phyloP scores from a whole-genome alignment of 441 rosid species.

The Corymbia citriodora region DNA sequence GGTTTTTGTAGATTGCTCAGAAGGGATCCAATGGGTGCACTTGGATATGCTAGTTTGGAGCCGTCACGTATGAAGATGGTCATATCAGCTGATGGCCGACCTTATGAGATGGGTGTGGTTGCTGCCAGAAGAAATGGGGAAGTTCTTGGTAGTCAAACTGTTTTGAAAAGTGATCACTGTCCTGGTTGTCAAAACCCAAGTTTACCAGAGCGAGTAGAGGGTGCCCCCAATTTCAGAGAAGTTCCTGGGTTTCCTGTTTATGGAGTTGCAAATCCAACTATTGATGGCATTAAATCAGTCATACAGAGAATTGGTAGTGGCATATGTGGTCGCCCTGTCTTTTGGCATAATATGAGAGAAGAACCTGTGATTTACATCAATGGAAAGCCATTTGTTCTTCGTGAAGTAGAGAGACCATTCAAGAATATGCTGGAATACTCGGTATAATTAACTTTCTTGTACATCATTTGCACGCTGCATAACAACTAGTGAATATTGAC shows the following conservation, averaged over 20 bases:
- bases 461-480: not conserved
- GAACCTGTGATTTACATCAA: slow-evolving; percentile 98
- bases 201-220: slow-evolving; percentile 95
- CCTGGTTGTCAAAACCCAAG: slow-evolving; percentile 86
- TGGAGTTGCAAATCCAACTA: slow-evolving; percentile 98
- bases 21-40: slow-evolving; percentile 99
- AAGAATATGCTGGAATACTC: slow-evolving; percentile 98
- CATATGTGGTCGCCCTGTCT: slow-evolving; percentile 68
- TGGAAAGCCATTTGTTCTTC: slow-evolving; percentile 97
- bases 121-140: slow-evolving; percentile 94
- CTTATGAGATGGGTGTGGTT: slow-evolving; percentile 88
- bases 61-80: slow-evolving; percentile 76
- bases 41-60: slow-evolving; percentile 71
- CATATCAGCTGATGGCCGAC: slow-evolving; percentile 88
- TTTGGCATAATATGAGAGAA: slow-evolving; percentile 99
- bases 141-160: slow-evolving; percentile 98
- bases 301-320: slow-evolving; percentile 83
- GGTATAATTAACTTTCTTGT: slow-evolving; percentile 31
- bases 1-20: slow-evolving; percentile 70
- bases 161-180: slow-evolving; percentile 96
- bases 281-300: slow-evolving; percentile 91
- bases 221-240: slow-evolving; percentile 98
- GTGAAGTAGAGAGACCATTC: slow-evolving; percentile 97
- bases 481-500: not conserved
- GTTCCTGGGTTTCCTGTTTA: slow-evolving; percentile 98